These are phyloP conservation scores for Fagopyrum homotropicum DNA, from an alignment of 148 eudicot genomes.

Conservation along the genomic window DNA sequence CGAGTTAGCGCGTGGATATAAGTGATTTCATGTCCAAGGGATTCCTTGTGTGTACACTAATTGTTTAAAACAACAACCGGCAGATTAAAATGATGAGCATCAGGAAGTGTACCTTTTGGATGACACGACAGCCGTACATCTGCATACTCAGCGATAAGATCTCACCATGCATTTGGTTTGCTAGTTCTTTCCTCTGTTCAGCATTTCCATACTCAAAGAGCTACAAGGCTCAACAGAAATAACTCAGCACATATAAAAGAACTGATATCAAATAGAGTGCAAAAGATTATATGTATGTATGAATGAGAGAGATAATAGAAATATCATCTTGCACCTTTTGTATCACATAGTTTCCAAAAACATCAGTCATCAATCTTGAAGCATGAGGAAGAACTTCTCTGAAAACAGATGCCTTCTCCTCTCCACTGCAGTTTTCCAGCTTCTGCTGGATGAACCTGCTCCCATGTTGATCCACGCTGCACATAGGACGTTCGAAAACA, in stretches of 20 bases:
- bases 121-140: conserved; percentile 98
- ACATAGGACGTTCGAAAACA: conserved; percentile 36
- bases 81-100: conserved; percentile 4
- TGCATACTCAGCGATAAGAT: conserved; percentile 77
- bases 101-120: conserved; percentile 66
- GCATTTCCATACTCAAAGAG: conserved; percentile 78
- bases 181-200: conserved; percentile 80
- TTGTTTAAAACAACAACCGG: neutral
- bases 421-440: conserved; percentile 65
- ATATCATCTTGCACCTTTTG: conserved; percentile 55
- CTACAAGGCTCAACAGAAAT: conserved; percentile 27
- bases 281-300: neutral
- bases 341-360: conserved; percentile 96
- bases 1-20: neutral
- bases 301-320: neutral
- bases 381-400: conserved; percentile 83
- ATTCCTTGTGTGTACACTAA: neutral
- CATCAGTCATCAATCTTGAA: conserved; percentile 81
- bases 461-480: conserved; percentile 95
- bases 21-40: neutral
- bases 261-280: neutral
- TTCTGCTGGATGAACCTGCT: conserved; percentile 95
- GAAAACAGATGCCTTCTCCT: conserved; percentile 79
- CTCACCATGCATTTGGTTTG: conserved; percentile 62
- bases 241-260: neutral